These are phyloP conservation scores for Tilletia horrida DNA, from an alignment of 1,284 basidiomycete species.

Conservation along the genomic window DNA sequence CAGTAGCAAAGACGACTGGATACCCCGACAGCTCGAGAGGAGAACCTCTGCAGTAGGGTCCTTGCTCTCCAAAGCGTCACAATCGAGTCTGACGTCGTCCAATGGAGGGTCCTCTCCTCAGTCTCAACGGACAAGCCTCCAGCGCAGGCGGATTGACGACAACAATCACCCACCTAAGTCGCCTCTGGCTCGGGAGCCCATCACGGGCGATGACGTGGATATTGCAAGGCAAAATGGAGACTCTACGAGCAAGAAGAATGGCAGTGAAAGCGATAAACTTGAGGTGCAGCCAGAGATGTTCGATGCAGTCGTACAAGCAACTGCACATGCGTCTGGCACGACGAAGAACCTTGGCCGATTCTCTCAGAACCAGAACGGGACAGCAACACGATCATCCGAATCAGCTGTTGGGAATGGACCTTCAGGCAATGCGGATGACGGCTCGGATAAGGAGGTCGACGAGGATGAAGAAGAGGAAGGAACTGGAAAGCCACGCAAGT, in stretches of 20 bases:
- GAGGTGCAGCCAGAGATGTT: background rate
- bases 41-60: background rate
- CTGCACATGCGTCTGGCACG: conserved; percentile 20
- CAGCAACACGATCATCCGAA: conserved; percentile 15
- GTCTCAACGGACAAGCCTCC: too few species aligned
- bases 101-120: too few species aligned
- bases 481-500: conserved; percentile 25
- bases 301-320: conserved; percentile 11
- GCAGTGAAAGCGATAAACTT: background rate
- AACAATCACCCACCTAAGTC: background rate
- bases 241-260: conserved; percentile 11
- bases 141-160: too few species aligned
- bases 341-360: background rate
- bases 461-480: background rate
- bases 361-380: background rate
- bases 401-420: background rate
- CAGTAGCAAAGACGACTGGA: conserved; percentile 3
- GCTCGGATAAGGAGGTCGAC: conserved; percentile 14
- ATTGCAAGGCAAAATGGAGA: too few species aligned
- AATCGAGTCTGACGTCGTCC: background rate
- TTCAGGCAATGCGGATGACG: background rate
- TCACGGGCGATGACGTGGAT: conserved; percentile 13
- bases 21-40: background rate
- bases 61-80: background rate
- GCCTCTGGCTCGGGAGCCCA: background rate